Evolutionary conservation across 371 early-diverging fungal species (phyloP), one percentile per base, ranked within the genome.

Genomic region (Mucor lusitanicus): DNA sequence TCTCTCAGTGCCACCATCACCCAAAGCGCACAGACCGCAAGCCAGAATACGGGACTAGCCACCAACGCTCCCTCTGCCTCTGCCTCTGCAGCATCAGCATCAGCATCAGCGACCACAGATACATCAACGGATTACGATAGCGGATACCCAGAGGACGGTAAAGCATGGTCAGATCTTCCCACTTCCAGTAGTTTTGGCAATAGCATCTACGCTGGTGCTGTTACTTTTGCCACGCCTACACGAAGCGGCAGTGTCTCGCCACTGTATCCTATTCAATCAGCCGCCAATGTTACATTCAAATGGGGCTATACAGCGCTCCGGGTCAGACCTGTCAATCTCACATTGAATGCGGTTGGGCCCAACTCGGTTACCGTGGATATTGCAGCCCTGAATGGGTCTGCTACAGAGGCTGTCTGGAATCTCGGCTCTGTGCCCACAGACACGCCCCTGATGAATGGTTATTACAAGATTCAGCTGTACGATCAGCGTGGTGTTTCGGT

Each of bases 401-500:
- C 73, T 17, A 63, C 73, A 12, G 50, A 40, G 21, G 73, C 67
- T 13, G 44, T 62, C 7, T 73, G 73, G 73, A 46, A 73, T 30
- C 39, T 73, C 4, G 61, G 33, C 25, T 58, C 58, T 6, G 33
- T 33, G 6, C 59, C 59, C 39, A 28, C 50, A 25, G 21, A 55
- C 2, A 27, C 37, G 9, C 70, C 73, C 28, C 39, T 73, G 35
- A 60, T 65, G 61, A 70, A 58, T 13, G 73, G 70, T 1, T 73
- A 28, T 25, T 73, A 66, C 44, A 66, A 59, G 46, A 66, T 73
- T 4, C 57, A 59, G 12, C 17, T 73, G 19, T 69, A 63, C n/a
- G 73, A 73, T 60, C 73, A 73, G 42, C 66, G 73, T 33, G 73
- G 73, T 13, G 19, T 63, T 1, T 54, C 39, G 13, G 73, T 56